A percentile compares a stretch with the other conserved stretches of the same genome.
These are phyloP conservation scores for Maudiozyma pseudohumilis DNA, from an alignment of 805 yeast genomes.

Conservation along the genomic window DNA sequence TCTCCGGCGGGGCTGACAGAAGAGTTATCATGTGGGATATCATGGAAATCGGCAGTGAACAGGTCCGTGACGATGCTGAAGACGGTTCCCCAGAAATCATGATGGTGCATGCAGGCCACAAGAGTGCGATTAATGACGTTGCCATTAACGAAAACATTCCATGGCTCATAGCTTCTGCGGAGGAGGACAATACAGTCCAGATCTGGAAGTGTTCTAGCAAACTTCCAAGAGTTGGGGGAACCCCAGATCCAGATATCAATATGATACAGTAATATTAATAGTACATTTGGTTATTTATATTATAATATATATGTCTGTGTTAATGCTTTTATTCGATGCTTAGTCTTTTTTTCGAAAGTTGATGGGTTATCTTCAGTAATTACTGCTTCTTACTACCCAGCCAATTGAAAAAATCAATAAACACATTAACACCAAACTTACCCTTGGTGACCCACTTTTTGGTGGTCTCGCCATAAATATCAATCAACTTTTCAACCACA, in stretches of 20 bases:
- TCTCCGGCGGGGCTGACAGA: constrained; percentile 69
- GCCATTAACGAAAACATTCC: constrained; percentile 57
- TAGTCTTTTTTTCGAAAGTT: neutral
- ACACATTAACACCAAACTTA: constrained; percentile 32
- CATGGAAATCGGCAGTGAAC: constrained; percentile 71
- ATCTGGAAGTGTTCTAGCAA: constrained; percentile 36
- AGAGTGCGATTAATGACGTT: constrained; percentile 64
- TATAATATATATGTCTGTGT: constrained; percentile 1
- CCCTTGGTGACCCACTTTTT: constrained; percentile 46
- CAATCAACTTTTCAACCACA: constrained; percentile 34
- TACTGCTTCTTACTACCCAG: constrained; percentile 39
- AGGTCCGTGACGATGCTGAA: constrained; percentile 76
- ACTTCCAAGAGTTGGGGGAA: constrained; percentile 26
- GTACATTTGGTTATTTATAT: neutral
- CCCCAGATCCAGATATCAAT: constrained; percentile 6
- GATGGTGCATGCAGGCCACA: constrained; percentile 91
- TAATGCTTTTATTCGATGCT: neutral
- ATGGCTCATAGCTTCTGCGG: constrained; percentile 61
- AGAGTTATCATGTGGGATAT: constrained; percentile 77
- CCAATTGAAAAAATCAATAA: constrained; percentile 78
- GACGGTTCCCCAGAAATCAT: constrained; percentile 84
- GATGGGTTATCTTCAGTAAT: neutral
- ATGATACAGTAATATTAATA: too few species aligned
- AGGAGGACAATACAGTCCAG: constrained; percentile 37
- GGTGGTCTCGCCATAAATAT: constrained; percentile 46